phyloP scores from a whole-genome alignment of 495 filamentous ascomycete species.

The Cenococcum geophilum region DNA sequence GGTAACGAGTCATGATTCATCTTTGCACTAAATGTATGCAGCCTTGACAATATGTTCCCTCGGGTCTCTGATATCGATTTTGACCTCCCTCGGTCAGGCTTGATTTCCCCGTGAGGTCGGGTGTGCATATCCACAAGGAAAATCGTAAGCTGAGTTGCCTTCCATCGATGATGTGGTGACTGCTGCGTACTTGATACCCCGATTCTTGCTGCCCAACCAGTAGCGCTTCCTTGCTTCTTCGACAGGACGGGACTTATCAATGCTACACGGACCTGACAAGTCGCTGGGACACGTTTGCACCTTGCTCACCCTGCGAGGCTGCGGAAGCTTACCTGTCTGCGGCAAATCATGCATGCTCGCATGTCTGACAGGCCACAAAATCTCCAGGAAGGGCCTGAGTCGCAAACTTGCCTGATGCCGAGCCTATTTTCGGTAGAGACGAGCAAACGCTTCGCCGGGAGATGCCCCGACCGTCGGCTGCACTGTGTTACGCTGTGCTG shows the following conservation, averaged over 20 bases:
- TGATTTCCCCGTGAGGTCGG: no score
- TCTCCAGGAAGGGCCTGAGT: background rate
- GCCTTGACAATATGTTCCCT: background rate
- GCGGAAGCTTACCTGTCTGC: background rate
- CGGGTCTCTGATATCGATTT: no score
- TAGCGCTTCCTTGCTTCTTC: no score
- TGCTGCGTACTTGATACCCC: no score
- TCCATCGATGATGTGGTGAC: no score
- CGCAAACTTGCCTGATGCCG: background rate
- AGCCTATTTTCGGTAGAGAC: background rate
- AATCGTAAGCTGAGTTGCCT: no score
- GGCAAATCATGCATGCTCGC: background rate
- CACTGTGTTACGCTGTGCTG: background rate
- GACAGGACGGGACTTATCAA: no score
- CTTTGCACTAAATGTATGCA: background rate
- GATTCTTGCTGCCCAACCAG: no score
- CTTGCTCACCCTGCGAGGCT: background rate
- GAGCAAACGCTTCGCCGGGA: background rate
- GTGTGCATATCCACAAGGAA: no score
- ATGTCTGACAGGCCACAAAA: background rate
- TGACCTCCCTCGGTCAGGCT: no score
- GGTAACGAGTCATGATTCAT: background rate
- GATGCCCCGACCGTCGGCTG: background rate
- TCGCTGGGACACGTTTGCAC: background rate
- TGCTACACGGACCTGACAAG: background rate